Percentiles rank a stretch among this genome's conserved stretches.
Evolutionary conservation across 139 green algal species (phyloP).

Genomic region (Mesostigma viride): DNA sequence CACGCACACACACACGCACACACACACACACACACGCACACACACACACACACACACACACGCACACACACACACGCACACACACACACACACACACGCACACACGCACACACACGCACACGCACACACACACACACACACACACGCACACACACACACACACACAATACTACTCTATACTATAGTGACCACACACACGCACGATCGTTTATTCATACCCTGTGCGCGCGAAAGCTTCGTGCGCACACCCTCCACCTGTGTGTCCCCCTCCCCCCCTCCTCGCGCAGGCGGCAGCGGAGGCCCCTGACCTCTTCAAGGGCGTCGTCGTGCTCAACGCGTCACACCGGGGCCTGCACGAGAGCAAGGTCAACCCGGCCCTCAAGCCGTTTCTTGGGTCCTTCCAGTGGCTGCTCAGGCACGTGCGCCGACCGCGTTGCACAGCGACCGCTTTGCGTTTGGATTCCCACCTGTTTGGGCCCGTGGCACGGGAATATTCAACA

Average conservation of each 20-base stretch:
- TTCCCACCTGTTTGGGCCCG: too few relatives aligned
- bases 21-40: too few relatives aligned
- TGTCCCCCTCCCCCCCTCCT: not conserved
- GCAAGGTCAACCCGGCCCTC: slow-evolving; percentile 34
- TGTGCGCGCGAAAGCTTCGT: not conserved
- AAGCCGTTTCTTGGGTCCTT: slow-evolving; percentile 38
- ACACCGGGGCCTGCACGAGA: slow-evolving; percentile 62
- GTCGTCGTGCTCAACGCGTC: slow-evolving; percentile 75
- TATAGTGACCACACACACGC: not conserved
- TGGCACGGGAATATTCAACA: too few relatives aligned
- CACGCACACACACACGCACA: too few relatives aligned
- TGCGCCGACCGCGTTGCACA: too few relatives aligned
- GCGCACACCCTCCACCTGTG: not conserved
- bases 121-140: not conserved
- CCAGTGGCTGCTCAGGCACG: slow-evolving; percentile 19
- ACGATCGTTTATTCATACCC: not conserved
- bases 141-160: too few relatives aligned
- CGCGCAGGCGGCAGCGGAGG: slow-evolving; percentile 37
- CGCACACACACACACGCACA: too few relatives aligned
- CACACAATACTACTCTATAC: not conserved
- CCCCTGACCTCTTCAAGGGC: slow-evolving; percentile 45
- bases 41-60: too few relatives aligned
- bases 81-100: too few relatives aligned
- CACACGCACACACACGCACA: too few relatives aligned
- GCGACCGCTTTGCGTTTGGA: too few relatives aligned